Conservation (phyloP, 129 eudicot genomes). For the Centaurea solstitialis region DNA sequence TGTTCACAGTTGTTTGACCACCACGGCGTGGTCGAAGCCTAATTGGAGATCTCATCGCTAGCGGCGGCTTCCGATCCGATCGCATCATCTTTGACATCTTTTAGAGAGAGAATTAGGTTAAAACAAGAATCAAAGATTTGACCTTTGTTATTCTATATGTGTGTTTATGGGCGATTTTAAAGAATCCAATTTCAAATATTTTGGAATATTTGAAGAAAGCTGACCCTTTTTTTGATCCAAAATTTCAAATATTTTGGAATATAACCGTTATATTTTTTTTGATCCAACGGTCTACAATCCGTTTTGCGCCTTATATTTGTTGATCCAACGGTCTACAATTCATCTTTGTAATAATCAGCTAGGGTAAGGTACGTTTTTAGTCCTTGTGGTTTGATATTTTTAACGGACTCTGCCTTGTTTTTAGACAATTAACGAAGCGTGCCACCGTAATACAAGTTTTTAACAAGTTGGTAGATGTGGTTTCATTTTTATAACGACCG, state of each 20-base stretch:
- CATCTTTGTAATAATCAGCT: background rate
- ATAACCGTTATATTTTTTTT: conserved; percentile 26
- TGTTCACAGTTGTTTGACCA: conserved; percentile 45
- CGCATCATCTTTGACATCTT: conserved; percentile 54
- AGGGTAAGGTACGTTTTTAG: background rate
- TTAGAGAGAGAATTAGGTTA: background rate
- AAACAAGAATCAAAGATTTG: background rate
- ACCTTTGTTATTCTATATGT: background rate
- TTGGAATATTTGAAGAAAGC: background rate
- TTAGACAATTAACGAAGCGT: background rate
- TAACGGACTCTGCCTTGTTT: background rate
- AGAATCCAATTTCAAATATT: background rate
- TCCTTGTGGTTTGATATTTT: background rate
- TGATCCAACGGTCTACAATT: conserved; percentile 23
- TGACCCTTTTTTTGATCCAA: too few species aligned
- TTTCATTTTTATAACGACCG: too few species aligned
- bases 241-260: too few species aligned
- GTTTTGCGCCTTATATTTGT: too few species aligned
- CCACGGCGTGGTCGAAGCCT: conserved; percentile 65
- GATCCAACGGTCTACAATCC: too few species aligned
- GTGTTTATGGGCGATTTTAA: conserved; percentile 10
- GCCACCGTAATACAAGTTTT: too few species aligned
- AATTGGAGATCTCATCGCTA: conserved; percentile 71
- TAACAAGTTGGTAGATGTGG: background rate
- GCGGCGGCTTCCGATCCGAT: conserved; percentile 74